These are phyloP conservation scores for Chloroidium sp. DNA, from an alignment of 163 green algal species.

Conservation along the genomic window DNA sequence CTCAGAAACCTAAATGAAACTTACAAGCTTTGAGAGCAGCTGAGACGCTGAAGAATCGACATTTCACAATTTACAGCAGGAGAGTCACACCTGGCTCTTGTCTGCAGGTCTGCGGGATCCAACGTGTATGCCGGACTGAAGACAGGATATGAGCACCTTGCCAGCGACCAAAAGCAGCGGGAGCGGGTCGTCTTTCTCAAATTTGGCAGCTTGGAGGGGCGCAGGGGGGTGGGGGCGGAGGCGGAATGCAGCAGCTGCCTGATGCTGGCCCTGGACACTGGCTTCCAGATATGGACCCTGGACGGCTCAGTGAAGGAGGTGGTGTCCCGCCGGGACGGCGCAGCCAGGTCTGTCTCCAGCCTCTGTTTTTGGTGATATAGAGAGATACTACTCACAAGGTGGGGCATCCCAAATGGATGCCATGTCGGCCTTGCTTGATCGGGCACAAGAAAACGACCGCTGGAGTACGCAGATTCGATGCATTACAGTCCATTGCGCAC, in stretches of 20 bases:
- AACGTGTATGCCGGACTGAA: not conserved
- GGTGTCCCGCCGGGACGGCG: conserved; percentile 20
- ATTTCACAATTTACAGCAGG: too few species aligned
- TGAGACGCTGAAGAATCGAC: too few species aligned
- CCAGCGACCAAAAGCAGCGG: not conserved
- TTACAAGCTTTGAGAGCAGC: too few species aligned
- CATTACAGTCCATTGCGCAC: too few species aligned
- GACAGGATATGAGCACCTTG: not conserved
- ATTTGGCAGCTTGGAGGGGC: conserved; percentile 3
- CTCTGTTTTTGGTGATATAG: too few species aligned
- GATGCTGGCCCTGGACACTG: conserved; percentile 29
- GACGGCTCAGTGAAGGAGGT: conserved; percentile 18
- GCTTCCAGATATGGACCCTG: conserved; percentile 36
- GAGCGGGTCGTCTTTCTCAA: conserved; percentile 5
- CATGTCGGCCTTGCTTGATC: too few species aligned
- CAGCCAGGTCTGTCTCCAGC: conserved; percentile 16
- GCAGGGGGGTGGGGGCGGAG: not conserved
- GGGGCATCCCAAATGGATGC: too few species aligned
- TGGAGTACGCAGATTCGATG: too few species aligned
- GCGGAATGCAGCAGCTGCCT: conserved; percentile 1
- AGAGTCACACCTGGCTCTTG: too few species aligned
- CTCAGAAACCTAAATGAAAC: too few species aligned
- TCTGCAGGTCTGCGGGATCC: not conserved
- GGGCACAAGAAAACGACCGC: too few species aligned
- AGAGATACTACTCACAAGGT: too few species aligned